These are phyloP conservation scores for Sugiyamaella floridensis DNA, from an alignment of 805 yeast species.

Conservation along the genomic window DNA sequence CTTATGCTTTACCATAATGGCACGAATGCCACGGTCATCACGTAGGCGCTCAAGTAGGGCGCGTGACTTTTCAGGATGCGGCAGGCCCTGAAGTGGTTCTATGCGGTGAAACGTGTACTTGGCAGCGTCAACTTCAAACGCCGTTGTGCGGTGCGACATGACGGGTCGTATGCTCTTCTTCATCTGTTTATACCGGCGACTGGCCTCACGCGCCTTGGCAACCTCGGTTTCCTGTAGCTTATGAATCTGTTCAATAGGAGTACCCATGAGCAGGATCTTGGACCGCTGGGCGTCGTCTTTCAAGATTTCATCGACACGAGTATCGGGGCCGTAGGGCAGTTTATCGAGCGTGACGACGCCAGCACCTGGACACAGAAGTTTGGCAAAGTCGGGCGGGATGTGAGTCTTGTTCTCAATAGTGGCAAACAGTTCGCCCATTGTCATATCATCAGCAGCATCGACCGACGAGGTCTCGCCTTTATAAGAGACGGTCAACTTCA, in stretches of 20 bases:
- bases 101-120: slow-evolving; percentile 30
- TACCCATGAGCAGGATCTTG: slow-evolving; percentile 29
- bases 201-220: slow-evolving; percentile 17
- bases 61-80: slow-evolving; percentile 27
- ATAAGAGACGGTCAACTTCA: slow-evolving; percentile 19
- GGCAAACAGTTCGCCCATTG: slow-evolving; percentile 20
- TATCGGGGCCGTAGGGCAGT: slow-evolving; percentile 10
- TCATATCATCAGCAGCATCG: slow-evolving; percentile 12
- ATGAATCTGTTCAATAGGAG: slow-evolving; percentile 22
- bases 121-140: neutral
- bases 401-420: slow-evolving; percentile 23
- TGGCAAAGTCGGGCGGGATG: slow-evolving; percentile 27
- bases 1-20: slow-evolving; percentile 31
- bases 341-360: slow-evolving; percentile 21
- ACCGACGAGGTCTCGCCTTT: slow-evolving; percentile 13
- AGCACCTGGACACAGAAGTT: slow-evolving; percentile 25
- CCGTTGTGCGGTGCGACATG: slow-evolving; percentile 3
- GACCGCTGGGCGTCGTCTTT: slow-evolving; percentile 11
- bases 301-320: slow-evolving; percentile 12
- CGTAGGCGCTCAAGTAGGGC: slow-evolving; percentile 26
- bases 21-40: slow-evolving; percentile 32
- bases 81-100: slow-evolving; percentile 27
- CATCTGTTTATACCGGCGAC: slow-evolving; percentile 13
- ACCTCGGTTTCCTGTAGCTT: slow-evolving; percentile 21
- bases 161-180: slow-evolving; percentile 2